phyloP scores from a whole-genome alignment of 208 protist genomes.

The Trypanosoma boissoni region DNA sequence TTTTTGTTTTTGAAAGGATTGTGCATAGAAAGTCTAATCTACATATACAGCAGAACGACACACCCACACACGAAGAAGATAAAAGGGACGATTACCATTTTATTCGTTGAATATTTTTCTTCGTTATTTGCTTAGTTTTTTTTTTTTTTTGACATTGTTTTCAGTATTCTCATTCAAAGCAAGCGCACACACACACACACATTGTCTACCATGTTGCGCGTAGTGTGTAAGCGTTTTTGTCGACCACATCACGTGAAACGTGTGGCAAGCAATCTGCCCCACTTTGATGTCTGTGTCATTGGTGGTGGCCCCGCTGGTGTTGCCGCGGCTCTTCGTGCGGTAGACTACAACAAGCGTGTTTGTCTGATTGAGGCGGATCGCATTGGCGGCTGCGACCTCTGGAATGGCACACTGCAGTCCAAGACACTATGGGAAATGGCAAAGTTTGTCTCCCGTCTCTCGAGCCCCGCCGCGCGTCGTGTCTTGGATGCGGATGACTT shows the following conservation, averaged over 20 bases:
- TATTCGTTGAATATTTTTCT: background rate
- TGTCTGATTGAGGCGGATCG: conserved; percentile 56
- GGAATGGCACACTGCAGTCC: conserved; percentile 68
- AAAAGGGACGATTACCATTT: background rate
- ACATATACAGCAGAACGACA: too few species aligned
- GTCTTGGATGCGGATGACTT: conserved; percentile 35
- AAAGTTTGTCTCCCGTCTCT: conserved; percentile 38
- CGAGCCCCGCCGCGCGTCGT: conserved; percentile 25
- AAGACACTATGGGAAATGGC: conserved; percentile 71
- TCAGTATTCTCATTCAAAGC: conserved; percentile 4
- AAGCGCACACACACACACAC: too few species aligned
- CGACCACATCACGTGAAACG: conserved; percentile 45
- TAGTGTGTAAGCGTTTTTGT: conserved; percentile 4
- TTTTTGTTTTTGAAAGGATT: background rate
- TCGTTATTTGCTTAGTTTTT: conserved; percentile 11
- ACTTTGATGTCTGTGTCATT: conserved; percentile 72
- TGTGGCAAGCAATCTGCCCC: conserved; percentile 39
- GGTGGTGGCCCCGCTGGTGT: conserved; percentile 63
- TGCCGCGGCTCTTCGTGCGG: conserved; percentile 50
- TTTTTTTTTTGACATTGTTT: background rate
- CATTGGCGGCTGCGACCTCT: conserved; percentile 61
- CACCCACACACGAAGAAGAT: background rate
- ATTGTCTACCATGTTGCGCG: conserved; percentile 26
- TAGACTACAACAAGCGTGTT: conserved; percentile 50
- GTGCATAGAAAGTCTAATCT: background rate